Evolutionary conservation across 495 filamentous ascomycete genomes (phyloP), one percentile per base, ranked within the genome.

Genomic region (Aspergillus bertholletiae): DNA sequence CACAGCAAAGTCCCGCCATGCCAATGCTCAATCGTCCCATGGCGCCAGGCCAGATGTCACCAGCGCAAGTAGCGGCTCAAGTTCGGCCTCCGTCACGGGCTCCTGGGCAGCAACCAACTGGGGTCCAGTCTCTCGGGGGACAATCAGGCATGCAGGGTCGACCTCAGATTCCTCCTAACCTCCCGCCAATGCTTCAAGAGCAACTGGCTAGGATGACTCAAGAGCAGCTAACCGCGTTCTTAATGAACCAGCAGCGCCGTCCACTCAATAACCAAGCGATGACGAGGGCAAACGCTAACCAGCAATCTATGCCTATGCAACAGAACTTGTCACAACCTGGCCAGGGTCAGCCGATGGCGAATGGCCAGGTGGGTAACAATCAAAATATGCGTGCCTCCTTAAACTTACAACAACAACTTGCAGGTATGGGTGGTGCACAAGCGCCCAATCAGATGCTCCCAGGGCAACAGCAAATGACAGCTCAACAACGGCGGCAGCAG

Each of bases 21-120:
- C 71, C 80, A 0, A 82, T 80, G 70, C 68, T 85, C 35, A 87
- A 82, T 35, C 78, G 79, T 46, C 80, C 82, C 0, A 79, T 85
- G 68, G 72, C 69, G 20, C 73, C 75, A 5, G 64, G 64, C 21
- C 74, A 77, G 43, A 75, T 77, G 63, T 76, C 75, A 27, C 75
- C 75, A 5, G 67, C 62, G 20, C 75, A 74, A 47, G 64, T 65
- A 9, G 58, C 67, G 35, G 63, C 64, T 30, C 74, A 76, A 49
- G 53, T 63, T 44, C 71, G 73, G 45, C 71, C 73, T 49, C 68
- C 69, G 6, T 74, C 73, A 8, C 65, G 72, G 22, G 57, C 68
- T 9, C 67, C 63, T 20, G 67, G 63, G 3, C 69, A 72, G 44
- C 68, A 63, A 34, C 64, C 67, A 2, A 54, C 51, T 45, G 67